These are phyloP conservation scores for Russula sp. DNA, from an alignment of 768 basidiomycete genomes.

Conservation along the genomic window DNA sequence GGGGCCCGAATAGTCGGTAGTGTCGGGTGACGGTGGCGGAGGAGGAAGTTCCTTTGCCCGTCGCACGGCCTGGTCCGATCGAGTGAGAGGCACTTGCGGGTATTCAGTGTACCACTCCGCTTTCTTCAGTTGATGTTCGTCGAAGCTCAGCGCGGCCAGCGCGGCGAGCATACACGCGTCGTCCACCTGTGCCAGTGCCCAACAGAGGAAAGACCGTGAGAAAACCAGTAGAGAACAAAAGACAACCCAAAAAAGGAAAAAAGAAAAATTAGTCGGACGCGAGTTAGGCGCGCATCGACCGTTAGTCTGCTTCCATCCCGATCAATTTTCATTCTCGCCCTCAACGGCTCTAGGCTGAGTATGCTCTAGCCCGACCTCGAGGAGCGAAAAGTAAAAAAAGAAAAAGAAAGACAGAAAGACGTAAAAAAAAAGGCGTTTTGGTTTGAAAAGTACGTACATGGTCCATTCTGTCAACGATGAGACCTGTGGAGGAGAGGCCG, in stretches of 20 bases:
- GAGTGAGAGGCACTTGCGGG: not conserved
- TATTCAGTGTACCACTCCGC: constrained; percentile 18
- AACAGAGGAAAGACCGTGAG: not conserved
- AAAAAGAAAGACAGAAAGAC: not conserved
- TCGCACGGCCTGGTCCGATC: not conserved
- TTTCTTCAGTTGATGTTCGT: constrained; percentile 18
- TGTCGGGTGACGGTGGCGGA: not conserved
- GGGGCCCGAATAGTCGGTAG: too few relatives aligned
- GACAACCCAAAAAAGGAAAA: not conserved
- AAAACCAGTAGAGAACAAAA: not conserved
- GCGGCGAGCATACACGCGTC: constrained; percentile 25
- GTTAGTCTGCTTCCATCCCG: not conserved
- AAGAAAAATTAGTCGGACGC: not conserved
- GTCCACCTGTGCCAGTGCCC: constrained; percentile 18
- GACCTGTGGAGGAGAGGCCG: constrained; percentile 11
- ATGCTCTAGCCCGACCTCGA: not conserved
- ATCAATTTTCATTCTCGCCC: not conserved
- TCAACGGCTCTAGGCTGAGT: not conserved
- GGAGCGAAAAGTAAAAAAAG: not conserved
- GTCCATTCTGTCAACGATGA: constrained; percentile 17
- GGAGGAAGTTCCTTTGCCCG: constrained; percentile 1
- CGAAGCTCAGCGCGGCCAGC: constrained; percentile 23
- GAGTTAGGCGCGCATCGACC: not conserved
- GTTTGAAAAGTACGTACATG: constrained; percentile 22
- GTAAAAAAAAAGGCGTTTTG: not conserved